These are phyloP conservation scores for Colletotrichum nymphaeae DNA, from an alignment of 2,329 filamentous ascomycete species.

Conservation along the genomic window DNA sequence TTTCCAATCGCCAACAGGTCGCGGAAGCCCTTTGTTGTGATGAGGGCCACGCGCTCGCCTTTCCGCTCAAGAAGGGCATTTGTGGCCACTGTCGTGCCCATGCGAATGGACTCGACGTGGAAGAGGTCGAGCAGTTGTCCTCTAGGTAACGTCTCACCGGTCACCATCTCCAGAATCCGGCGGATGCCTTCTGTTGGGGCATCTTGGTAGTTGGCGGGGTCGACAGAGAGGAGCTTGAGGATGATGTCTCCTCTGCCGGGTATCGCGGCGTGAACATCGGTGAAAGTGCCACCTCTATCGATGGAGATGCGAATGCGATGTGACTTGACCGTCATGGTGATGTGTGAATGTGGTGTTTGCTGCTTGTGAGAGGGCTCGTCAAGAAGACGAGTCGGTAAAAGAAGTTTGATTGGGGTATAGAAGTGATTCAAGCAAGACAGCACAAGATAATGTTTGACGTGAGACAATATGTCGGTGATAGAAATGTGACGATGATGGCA, in stretches of 20 bases:
- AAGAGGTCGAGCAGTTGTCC: constrained; percentile 48
- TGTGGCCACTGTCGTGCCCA: constrained; percentile 85
- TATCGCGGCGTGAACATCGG: constrained; percentile 76
- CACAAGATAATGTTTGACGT: not conserved
- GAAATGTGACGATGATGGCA: not conserved
- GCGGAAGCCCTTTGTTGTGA: constrained; percentile 79
- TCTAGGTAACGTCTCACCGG: constrained; percentile 45
- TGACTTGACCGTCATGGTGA: constrained; percentile 39
- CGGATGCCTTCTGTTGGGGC: constrained; percentile 80
- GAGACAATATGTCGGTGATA: not conserved
- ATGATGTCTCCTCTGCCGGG: constrained; percentile 74
- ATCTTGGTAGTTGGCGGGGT: constrained; percentile 78
- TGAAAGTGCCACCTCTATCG: constrained; percentile 67
- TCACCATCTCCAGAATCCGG: constrained; percentile 49
- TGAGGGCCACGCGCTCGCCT: constrained; percentile 76
- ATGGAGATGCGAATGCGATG: constrained; percentile 45
- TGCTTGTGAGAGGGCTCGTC: constrained; percentile 5
- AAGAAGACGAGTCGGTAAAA: not conserved
- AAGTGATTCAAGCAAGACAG: not conserved
- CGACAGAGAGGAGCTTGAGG: constrained; percentile 79
- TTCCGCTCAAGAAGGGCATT: constrained; percentile 82
- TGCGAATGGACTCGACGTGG: constrained; percentile 73
- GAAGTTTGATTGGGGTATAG: constrained; percentile 12
- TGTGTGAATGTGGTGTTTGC: constrained; percentile 6
- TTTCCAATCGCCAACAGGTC: constrained; percentile 80